Base-by-base conservation (phyloP, 495 filamentous ascomycete genomes). In the Aspergillus sclerotioniger region DNA sequence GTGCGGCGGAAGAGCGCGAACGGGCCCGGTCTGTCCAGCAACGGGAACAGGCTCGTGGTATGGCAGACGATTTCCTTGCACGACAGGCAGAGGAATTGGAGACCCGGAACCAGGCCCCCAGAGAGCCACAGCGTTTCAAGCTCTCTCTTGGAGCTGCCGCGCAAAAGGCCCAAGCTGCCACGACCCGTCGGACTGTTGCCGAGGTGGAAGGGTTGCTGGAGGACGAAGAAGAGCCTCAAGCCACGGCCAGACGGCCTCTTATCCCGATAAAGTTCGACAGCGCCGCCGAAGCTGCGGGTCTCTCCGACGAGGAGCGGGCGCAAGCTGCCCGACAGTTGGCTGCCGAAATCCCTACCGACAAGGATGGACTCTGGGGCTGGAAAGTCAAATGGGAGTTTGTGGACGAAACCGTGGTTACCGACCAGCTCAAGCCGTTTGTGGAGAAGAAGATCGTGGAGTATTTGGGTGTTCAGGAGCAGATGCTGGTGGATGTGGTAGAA, bases 381-480 rank as follows among this genome's bases (percentile, higher is more conserved):
- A 80, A 87, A 31, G 84, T 99, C 74, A 89, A 92, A 61, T 99
- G 92, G 93, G 89, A 96, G 31, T 93, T 88, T 77, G 84, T 99
- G 60, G 91, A 96, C 69, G 88, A 93, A 45, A 84, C 80, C 13
- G 82, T 95, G 19, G 83, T 98, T 59, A 82, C 81, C 62, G 90
- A 96, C 62, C 91, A 97, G 72, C 82, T 99, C 66, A 86, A 87
- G 68, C 91, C 92, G 13, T 98, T 96, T 72, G 91, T 97, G 51
- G 93, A 96, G 79, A 96, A 96, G 83, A 98, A 96, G 81, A 90
- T 98, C 54, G 86, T 98, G 57, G 95, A 98, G 70, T 95, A 91
- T 67, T 79, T 99, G 41, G 94, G 94, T 53, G 90, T 99, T 54
- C 92, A 97, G 73, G 94, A 99, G 75, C 90, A 96, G 74, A 87